Evolutionary conservation across 1,139 yeast species (phyloP).

Genomic region (Blastobotrys raffinosifermentans): DNA sequence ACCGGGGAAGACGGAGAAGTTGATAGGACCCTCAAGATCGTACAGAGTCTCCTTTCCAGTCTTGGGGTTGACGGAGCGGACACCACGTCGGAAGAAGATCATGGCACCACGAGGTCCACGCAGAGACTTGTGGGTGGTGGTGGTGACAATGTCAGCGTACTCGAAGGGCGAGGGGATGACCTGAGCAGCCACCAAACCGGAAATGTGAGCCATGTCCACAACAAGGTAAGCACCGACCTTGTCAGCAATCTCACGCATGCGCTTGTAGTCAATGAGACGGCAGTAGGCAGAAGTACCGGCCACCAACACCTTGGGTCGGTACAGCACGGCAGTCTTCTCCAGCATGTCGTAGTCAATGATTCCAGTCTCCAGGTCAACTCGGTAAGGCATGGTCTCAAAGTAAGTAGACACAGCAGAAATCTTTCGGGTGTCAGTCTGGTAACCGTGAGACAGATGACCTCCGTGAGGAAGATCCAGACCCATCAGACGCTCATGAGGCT

Average conservation of each 20-base stretch:
- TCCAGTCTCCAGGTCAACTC: conserved; percentile 80
- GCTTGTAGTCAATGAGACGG: conserved; percentile 81
- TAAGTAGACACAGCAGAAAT: conserved; percentile 88
- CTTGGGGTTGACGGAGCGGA: conserved; percentile 69
- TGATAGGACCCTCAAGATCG: conserved; percentile 84
- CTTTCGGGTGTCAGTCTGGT: conserved; percentile 83
- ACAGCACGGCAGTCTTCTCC: conserved; percentile 74
- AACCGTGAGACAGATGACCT: conserved; percentile 95
- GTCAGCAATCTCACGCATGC: conserved; percentile 86
- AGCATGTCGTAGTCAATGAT: conserved; percentile 85
- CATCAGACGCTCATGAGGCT: conserved; percentile 91
- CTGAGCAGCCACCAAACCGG: conserved; percentile 90
- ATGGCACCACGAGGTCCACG: conserved; percentile 99
- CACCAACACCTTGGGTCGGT: conserved; percentile 90
- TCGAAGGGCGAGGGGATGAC: conserved; percentile 92
- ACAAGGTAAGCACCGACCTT: conserved; percentile 88
- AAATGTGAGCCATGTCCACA: conserved; percentile 95
- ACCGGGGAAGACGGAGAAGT: conserved; percentile 96
- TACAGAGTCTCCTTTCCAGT: conserved; percentile 83
- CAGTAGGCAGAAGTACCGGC: conserved; percentile 98
- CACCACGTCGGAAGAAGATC: conserved; percentile 92
- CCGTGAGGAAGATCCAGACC: conserved; percentile 97
- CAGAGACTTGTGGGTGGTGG: conserved; percentile 94
- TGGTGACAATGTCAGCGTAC: conserved; percentile 91
- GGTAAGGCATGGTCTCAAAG: conserved; percentile 96